A percentile compares a stretch with the other conserved stretches of the same genome.
Evolutionary conservation across 2,329 filamentous ascomycete genomes (phyloP).

Genomic region (Monosporascus sp.): DNA sequence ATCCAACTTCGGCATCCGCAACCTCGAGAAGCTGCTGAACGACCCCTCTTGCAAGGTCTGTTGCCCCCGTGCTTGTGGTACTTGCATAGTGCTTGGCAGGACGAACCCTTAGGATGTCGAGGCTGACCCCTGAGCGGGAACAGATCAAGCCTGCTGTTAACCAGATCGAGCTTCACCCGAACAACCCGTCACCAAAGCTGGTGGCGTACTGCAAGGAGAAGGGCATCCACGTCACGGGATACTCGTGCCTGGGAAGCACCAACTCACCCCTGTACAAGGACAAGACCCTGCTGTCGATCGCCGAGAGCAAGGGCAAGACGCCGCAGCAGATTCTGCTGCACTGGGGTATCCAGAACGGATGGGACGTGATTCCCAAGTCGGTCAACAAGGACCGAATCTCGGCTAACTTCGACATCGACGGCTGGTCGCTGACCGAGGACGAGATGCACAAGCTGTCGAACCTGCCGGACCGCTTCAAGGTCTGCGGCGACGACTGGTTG

Average conservation of each 20-base stretch:
- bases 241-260: conserved; percentile 68
- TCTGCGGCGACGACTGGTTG: conserved; percentile 69
- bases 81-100: background rate
- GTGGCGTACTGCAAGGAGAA: conserved; percentile 67
- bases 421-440: conserved; percentile 66
- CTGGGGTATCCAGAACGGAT: conserved; percentile 78
- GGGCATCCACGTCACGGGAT: conserved; percentile 69
- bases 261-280: conserved; percentile 67
- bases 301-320: conserved; percentile 61
- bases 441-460: conserved; percentile 65
- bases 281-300: conserved; percentile 55
- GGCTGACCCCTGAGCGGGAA: background rate
- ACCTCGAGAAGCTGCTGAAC: conserved; percentile 71
- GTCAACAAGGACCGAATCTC: conserved; percentile 69
- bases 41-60: conserved; percentile 56
- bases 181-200: conserved; percentile 75
- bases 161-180: conserved; percentile 78
- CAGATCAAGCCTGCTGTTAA: conserved; percentile 64
- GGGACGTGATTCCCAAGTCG: conserved; percentile 81
- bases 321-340: conserved; percentile 71
- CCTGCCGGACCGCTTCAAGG: conserved; percentile 74
- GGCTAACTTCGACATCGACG: conserved; percentile 70
- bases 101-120: too few species aligned
- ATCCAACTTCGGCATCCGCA: conserved; percentile 78
- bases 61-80: background rate